Base-by-base conservation (phyloP, 768 basidiomycete species). In the Imleria badia region DNA sequence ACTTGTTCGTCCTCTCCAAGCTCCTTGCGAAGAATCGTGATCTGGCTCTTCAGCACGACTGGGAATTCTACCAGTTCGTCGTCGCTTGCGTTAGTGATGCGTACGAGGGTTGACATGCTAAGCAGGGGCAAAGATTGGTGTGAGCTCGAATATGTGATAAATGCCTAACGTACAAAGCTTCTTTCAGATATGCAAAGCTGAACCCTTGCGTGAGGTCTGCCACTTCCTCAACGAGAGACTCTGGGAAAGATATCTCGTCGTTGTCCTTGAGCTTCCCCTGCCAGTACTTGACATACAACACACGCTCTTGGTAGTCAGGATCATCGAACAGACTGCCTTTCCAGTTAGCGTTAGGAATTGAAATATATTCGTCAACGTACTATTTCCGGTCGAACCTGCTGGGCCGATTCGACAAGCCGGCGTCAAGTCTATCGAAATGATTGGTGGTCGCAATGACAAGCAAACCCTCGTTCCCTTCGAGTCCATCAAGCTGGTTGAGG, bases 181-280 rank as follows among this genome's bases (percentile, higher is more conserved):
- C 92, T 68, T 95, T 94, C 62, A 94, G 75, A 69, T 91, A 94
- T 0, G 92, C 90, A 67, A 94, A 94, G 60, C 86, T 89, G 74
- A 94, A 94, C 30, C 76, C 73, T 31, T 78, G 74, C 0, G 91
- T 93, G 54, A 71, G 48, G 11, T 76, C 71, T 6, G 85, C 89
- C 26, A 89, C 73, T 58, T 83, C 79, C 12, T 79, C 68, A 17
- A 85, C 76, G 31, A 94, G 76, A 13, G 73, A 57, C 59, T 91
- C 85, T 0, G 91, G 83, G 74, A 90, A 92, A 5, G 73, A 68
- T 57, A 93, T 77, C 14, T 77, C 72, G 45, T 81, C 70, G 71
- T 89, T 92, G 65, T 69, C 62, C 52, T 74, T 68, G 49, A 94
- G 79, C 67, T 93, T 94, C 52, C 79, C 68, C 67, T 91, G 89